Percentiles rank a stretch among this genome's conserved stretches.
These are phyloP conservation scores for Mycena vitilis DNA, from an alignment of 768 basidiomycete species.

Conservation along the genomic window DNA sequence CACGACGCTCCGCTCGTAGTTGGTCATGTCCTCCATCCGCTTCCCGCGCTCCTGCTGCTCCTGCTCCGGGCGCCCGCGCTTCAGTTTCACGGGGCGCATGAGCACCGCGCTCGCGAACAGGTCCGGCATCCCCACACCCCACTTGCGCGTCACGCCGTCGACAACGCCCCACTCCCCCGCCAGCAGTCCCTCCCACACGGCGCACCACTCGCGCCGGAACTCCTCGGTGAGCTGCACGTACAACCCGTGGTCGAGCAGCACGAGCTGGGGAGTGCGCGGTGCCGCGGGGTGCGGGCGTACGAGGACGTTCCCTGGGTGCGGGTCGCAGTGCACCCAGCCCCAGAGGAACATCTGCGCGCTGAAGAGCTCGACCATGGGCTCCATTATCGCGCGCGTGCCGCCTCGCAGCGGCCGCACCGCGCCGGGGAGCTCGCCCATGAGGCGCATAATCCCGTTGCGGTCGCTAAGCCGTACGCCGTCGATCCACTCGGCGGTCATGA, in stretches of 20 bases:
- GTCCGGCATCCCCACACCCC: conserved; percentile 80
- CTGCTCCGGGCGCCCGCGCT: conserved; percentile 46
- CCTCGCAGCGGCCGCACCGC: conserved; percentile 62
- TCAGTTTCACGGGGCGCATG: conserved; percentile 67
- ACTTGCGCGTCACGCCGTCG: conserved; percentile 61
- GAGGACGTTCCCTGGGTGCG: conserved; percentile 83
- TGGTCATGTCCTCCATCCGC: conserved; percentile 52
- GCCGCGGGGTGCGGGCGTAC: conserved; percentile 68
- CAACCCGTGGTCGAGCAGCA: conserved; percentile 93
- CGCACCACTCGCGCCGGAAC: conserved; percentile 82
- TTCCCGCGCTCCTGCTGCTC: conserved; percentile 41
- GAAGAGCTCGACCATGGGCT: conserved; percentile 88
- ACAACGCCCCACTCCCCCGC: conserved; percentile 66
- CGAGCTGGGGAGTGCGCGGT: conserved; percentile 66
- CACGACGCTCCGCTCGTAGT: conserved; percentile 75
- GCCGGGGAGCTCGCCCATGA: conserved; percentile 66
- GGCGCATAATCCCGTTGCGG: conserved; percentile 61
- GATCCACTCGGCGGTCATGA: conserved; percentile 90
- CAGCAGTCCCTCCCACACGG: conserved; percentile 78
- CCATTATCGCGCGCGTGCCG: conserved; percentile 77
- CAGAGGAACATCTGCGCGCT: conserved; percentile 92
- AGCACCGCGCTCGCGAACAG: conserved; percentile 80
- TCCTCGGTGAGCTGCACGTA: conserved; percentile 78
- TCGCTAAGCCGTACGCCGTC: conserved; percentile 81
- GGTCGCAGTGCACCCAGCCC: conserved; percentile 90